These are phyloP conservation scores for Danielozyma ontarioensis DNA, from an alignment of 805 yeast genomes.

Conservation along the genomic window DNA sequence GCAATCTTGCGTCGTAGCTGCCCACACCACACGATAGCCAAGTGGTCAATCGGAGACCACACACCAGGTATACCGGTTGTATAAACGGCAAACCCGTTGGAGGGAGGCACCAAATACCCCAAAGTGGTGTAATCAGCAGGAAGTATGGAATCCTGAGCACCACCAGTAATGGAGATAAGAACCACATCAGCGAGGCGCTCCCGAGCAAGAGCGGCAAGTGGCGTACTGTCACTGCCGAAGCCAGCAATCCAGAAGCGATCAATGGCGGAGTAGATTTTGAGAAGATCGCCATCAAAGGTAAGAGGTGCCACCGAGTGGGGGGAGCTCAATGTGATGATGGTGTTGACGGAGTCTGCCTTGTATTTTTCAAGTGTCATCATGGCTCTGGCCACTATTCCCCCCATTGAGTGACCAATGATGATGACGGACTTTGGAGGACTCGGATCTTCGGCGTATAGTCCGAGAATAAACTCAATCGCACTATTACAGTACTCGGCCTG, in stretches of 20 bases:
- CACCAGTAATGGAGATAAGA: conserved; percentile 85
- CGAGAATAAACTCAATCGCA: conserved; percentile 72
- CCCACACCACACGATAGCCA: conserved; percentile 95
- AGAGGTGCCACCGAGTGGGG: conserved; percentile 93
- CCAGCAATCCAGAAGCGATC: conserved; percentile 80
- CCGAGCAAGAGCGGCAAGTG: conserved; percentile 30
- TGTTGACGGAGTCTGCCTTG: conserved; percentile 63
- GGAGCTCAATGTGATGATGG: conserved; percentile 79
- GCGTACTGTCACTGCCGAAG: conserved; percentile 21
- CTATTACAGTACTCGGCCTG: conserved; percentile 93
- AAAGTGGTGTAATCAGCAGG: conserved; percentile 89
- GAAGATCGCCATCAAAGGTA: conserved; percentile 85
- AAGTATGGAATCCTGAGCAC: conserved; percentile 66
- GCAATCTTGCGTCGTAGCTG: conserved; percentile 70
- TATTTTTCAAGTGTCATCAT: conserved; percentile 80
- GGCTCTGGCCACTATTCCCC: conserved; percentile 89
- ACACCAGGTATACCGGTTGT: conserved; percentile 85
- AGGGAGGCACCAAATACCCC: conserved; percentile 62
- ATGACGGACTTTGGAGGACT: conserved; percentile 66
- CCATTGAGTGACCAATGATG: conserved; percentile 92
- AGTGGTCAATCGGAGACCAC: conserved; percentile 92
- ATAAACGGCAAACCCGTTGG: conserved; percentile 77
- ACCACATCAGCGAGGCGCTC: conserved; percentile 54
- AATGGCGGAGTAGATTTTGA: conserved; percentile 65
- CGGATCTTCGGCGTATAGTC: conserved; percentile 47